These are phyloP conservation scores for Ustilago cynodontis DNA, from an alignment of 1,284 basidiomycete genomes.

Conservation along the genomic window DNA sequence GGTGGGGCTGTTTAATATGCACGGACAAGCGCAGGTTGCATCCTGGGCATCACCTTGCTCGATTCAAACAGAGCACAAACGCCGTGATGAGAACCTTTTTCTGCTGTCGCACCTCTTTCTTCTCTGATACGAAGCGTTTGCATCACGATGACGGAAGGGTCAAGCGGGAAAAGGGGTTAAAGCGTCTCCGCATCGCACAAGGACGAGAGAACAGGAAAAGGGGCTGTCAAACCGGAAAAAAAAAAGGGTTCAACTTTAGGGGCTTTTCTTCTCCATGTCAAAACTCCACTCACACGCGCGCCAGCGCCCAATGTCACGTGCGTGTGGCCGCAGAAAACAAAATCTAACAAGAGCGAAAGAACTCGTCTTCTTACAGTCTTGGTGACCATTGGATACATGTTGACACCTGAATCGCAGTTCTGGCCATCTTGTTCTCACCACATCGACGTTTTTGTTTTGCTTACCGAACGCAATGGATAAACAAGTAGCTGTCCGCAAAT, in stretches of 20 bases:
- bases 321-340: background rate
- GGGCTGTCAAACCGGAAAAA: background rate
- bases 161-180: slow-evolving; percentile 12
- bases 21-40: background rate
- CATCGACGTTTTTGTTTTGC: too few relatives aligned
- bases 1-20: slow-evolving; percentile 28
- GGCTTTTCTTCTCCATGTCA: slow-evolving; percentile 4
- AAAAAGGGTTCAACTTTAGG: slow-evolving; percentile 15
- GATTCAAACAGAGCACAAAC: background rate
- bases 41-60: background rate
- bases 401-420: too few relatives aligned
- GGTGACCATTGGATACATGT: too few relatives aligned
- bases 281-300: slow-evolving; percentile 36
- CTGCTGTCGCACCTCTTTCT: background rate
- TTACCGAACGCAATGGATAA: too few relatives aligned
- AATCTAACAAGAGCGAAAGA: slow-evolving; percentile 15
- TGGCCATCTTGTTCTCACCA: too few relatives aligned
- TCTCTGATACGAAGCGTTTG: background rate
- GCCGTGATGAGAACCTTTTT: slow-evolving; percentile 1
- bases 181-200: background rate
- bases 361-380: too few relatives aligned
- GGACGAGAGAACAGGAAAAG: background rate
- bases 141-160: background rate
- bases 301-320: slow-evolving; percentile 32
- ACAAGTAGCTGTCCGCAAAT: too few relatives aligned